Percentiles rank a stretch among this genome's conserved stretches.
These are phyloP conservation scores for Orobanche coerulescens DNA, from an alignment of 257 asterid species.

Conservation along the genomic window DNA sequence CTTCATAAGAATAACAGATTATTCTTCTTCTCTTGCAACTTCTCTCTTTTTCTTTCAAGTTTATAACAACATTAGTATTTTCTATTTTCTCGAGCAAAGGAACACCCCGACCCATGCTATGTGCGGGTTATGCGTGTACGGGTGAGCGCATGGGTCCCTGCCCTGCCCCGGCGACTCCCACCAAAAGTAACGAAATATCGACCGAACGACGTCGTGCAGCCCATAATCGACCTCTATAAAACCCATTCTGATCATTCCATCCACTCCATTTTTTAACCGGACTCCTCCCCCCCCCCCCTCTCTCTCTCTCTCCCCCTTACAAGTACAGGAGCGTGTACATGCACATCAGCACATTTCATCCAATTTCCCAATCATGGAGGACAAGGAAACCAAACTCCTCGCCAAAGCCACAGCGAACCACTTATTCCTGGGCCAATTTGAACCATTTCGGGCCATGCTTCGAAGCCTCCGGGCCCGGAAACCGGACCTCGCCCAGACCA, in stretches of 20 bases:
- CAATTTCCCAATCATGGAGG: constrained; percentile 43
- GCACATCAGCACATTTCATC: constrained; percentile 19
- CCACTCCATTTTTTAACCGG: constrained; percentile 12
- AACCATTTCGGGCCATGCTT: constrained; percentile 80
- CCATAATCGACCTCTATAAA: neutral
- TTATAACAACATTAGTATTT: too few relatives aligned
- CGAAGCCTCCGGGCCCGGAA: constrained; percentile 72
- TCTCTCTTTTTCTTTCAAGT: too few relatives aligned
- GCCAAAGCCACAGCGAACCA: constrained; percentile 67
- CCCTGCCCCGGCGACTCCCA: too few relatives aligned
- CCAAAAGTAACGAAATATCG: too few relatives aligned
- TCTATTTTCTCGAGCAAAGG: too few relatives aligned
- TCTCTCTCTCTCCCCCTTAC: neutral
- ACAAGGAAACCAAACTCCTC: constrained; percentile 59
- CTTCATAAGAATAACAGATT: too few relatives aligned
- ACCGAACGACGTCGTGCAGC: neutral
- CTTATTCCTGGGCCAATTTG: constrained; percentile 79
- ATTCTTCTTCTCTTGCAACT: too few relatives aligned
- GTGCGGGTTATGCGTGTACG: too few relatives aligned
- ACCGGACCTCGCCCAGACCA: constrained; percentile 63
- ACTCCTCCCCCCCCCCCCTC: neutral
- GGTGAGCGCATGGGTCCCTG: too few relatives aligned
- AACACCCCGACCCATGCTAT: too few relatives aligned
- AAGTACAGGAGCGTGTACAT: constrained; percentile 12
- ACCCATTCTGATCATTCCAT: neutral